Conservation (phyloP, 768 basidiomycete species). For the Suillus cothurnatus region DNA sequence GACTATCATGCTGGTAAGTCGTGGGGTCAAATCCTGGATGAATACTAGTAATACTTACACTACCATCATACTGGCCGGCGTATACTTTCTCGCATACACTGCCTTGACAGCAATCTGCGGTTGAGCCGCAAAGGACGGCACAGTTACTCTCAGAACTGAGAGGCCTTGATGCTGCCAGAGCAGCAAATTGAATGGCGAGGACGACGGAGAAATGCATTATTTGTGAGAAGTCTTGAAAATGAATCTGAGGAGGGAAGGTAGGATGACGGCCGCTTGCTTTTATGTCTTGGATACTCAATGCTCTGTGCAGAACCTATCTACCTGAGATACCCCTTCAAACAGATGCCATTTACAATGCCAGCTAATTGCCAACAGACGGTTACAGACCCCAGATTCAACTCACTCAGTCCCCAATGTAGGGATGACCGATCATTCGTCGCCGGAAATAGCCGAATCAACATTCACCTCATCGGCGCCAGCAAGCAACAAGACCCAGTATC, state of each 20-base stretch:
- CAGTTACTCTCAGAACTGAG: neutral
- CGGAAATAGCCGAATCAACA: too few species aligned
- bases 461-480: too few species aligned
- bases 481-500: too few species aligned
- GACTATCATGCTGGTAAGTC: neutral
- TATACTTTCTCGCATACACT: neutral
- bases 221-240: neutral
- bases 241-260: neutral
- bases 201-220: neutral
- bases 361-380: neutral
- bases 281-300: neutral
- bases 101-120: neutral
- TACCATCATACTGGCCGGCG: neutral
- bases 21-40: neutral
- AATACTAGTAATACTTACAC: neutral
- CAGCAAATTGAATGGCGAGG: neutral
- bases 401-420: neutral
- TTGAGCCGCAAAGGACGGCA: neutral
- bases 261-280: neutral
- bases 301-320: neutral
- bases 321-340: neutral
- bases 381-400: neutral
- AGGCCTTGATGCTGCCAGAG: neutral
- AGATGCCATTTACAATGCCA: neutral
- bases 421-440: too few species aligned